These are phyloP conservation scores for Sugiyamaella sp. DNA, from an alignment of 1,139 yeast species.

Conservation along the genomic window DNA sequence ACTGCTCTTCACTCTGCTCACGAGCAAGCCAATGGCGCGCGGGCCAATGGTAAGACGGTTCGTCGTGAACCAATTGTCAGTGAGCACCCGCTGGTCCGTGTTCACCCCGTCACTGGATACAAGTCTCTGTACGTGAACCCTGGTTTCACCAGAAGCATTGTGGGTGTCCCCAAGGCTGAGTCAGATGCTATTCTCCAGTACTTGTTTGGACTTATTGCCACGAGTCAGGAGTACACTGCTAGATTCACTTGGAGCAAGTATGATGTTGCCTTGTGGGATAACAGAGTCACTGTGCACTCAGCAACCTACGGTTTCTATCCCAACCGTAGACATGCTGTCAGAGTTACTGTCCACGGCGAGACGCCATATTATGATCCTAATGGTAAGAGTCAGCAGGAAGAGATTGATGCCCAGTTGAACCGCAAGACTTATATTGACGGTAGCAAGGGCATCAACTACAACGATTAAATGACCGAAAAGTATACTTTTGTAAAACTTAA, in stretches of 20 bases:
- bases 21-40: constrained; percentile 65
- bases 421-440: constrained; percentile 33
- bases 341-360: constrained; percentile 69
- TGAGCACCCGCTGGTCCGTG: constrained; percentile 68
- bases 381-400: constrained; percentile 38
- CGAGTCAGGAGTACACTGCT: constrained; percentile 56
- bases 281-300: constrained; percentile 64
- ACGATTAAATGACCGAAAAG: constrained; percentile 29
- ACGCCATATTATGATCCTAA: constrained; percentile 35
- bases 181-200: constrained; percentile 58
- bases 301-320: constrained; percentile 50
- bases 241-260: constrained; percentile 61
- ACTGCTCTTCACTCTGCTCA: constrained; percentile 68
- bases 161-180: constrained; percentile 67
- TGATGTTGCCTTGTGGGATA: constrained; percentile 75
- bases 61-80: constrained; percentile 63
- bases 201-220: constrained; percentile 55
- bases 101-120: constrained; percentile 67
- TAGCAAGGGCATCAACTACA: constrained; percentile 37
- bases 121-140: constrained; percentile 62
- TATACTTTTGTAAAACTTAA: neutral
- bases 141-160: constrained; percentile 63
- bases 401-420: constrained; percentile 31
- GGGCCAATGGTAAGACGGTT: constrained; percentile 59
- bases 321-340: constrained; percentile 63